Conservation (phyloP, 164 flowering plant genomes). For the Liquidambar formosana region DNA sequence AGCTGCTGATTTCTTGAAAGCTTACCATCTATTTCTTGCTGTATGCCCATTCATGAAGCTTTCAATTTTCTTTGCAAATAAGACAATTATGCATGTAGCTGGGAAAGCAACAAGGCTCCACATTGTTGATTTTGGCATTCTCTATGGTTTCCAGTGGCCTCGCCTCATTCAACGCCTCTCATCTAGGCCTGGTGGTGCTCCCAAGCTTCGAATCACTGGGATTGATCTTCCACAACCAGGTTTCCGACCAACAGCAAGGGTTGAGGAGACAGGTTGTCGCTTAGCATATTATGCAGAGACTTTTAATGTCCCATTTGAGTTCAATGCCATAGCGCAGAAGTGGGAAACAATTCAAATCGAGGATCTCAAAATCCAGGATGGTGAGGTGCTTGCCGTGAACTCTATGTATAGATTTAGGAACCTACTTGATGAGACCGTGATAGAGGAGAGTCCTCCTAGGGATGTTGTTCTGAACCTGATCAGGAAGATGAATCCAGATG, state of each 20-base stretch:
- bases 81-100: slow-evolving; percentile 23
- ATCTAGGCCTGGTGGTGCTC: slow-evolving; percentile 34
- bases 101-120: slow-evolving; percentile 33
- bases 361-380: slow-evolving; percentile 34
- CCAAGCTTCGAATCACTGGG: slow-evolving; percentile 41
- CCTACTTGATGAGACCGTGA: slow-evolving; percentile 43
- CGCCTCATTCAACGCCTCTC: slow-evolving; percentile 39
- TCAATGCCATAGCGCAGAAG: slow-evolving; percentile 40
- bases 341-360: slow-evolving; percentile 45
- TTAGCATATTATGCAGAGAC: slow-evolving; percentile 24
- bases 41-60: slow-evolving; percentile 42
- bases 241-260: slow-evolving; percentile 34
- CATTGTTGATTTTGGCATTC: slow-evolving; percentile 48
- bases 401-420: slow-evolving; percentile 27
- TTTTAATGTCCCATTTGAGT: slow-evolving; percentile 39
- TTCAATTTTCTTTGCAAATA: slow-evolving; percentile 31
- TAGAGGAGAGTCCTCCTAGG: slow-evolving; percentile 43
- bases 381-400: slow-evolving; percentile 40
- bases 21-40: slow-evolving; percentile 34
- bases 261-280: slow-evolving; percentile 37
- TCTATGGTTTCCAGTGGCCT: slow-evolving; percentile 59
- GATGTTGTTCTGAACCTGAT: slow-evolving; percentile 37
- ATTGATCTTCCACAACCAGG: slow-evolving; percentile 44
- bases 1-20: slow-evolving; percentile 43
- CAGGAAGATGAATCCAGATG: slow-evolving; percentile 37